A percentile compares a stretch with the other conserved stretches of the same genome.
Evolutionary conservation across 768 basidiomycete species (phyloP).

Genomic region (Sporobolomyces roseus): DNA sequence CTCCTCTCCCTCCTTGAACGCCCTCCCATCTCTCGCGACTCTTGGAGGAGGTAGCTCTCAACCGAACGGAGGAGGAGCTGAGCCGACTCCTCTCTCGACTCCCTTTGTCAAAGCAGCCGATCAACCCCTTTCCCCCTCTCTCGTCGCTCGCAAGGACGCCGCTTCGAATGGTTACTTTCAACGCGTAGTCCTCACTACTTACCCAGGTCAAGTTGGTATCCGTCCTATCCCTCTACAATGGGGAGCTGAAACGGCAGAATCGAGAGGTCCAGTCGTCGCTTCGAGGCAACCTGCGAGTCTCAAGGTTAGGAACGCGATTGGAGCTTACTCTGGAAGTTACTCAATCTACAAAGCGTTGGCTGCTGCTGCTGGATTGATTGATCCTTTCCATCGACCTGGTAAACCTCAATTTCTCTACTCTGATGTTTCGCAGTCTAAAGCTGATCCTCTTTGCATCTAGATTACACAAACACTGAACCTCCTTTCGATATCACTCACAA

Average conservation of each 20-base stretch:
- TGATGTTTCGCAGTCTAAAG: no score
- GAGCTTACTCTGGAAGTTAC: conserved; percentile 89
- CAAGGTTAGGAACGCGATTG: conserved; percentile 87
- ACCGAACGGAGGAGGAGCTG: no score
- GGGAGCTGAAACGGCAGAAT: conserved; percentile 64
- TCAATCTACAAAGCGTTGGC: conserved; percentile 89
- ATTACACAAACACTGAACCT: conserved; percentile 77
- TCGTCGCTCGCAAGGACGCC: conserved; percentile 55
- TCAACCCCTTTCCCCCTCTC: conserved; percentile 25
- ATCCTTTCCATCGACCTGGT: conserved; percentile 48
- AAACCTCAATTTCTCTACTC: no score
- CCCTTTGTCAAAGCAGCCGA: conserved; percentile 35
- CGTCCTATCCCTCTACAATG: conserved; percentile 71
- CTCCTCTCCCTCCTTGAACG: neutral
- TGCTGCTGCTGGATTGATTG: conserved; percentile 65
- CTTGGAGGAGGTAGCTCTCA: no score
- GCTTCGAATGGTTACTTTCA: conserved; percentile 63
- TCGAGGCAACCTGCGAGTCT: conserved; percentile 70
- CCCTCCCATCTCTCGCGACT: conserved; percentile 9
- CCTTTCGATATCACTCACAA: conserved; percentile 73
- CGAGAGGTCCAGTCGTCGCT: conserved; percentile 75
- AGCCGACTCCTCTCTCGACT: no score
- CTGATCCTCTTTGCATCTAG: conserved; percentile 47
- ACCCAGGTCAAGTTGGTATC: conserved; percentile 87
- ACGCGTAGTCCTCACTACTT: conserved; percentile 78